Conservation (phyloP, 805 yeast species). For the Dipodascus geniculatus region DNA sequence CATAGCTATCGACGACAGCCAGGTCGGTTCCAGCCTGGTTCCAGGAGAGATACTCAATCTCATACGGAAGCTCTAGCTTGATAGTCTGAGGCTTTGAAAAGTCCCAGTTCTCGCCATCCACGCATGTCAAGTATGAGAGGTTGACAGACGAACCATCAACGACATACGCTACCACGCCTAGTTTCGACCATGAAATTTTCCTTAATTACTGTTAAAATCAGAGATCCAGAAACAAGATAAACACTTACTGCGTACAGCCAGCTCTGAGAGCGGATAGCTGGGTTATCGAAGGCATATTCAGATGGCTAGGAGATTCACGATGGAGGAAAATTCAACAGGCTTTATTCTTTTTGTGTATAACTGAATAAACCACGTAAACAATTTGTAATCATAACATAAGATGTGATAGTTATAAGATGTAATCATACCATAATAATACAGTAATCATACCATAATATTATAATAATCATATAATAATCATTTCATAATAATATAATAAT, state of each 20-base stretch:
- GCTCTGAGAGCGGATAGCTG: not conserved
- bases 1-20: slow-evolving; percentile 55
- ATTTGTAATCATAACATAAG: not conserved
- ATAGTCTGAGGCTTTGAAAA: slow-evolving; percentile 45
- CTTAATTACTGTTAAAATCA: not conserved
- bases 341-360: no score
- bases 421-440: no score
- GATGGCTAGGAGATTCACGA: not conserved
- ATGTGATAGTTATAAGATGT: not conserved
- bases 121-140: slow-evolving; percentile 59
- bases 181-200: slow-evolving; percentile 64
- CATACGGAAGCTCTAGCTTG: slow-evolving; percentile 14
- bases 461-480: no score
- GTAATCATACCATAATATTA: no score
- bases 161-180: slow-evolving; percentile 71
- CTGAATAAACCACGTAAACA: not conserved
- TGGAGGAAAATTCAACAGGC: not conserved
- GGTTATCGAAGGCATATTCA: not conserved
- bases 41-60: slow-evolving; percentile 42
- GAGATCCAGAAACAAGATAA: not conserved
- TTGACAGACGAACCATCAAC: slow-evolving; percentile 30
- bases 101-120: slow-evolving; percentile 71
- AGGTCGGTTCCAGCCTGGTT: slow-evolving; percentile 71
- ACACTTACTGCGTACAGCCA: not conserved
- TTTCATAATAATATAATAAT: no score